Evolutionary conservation across 352 stramenopile genomes (phyloP).

Genomic region (Phytophthora tubulina): DNA sequence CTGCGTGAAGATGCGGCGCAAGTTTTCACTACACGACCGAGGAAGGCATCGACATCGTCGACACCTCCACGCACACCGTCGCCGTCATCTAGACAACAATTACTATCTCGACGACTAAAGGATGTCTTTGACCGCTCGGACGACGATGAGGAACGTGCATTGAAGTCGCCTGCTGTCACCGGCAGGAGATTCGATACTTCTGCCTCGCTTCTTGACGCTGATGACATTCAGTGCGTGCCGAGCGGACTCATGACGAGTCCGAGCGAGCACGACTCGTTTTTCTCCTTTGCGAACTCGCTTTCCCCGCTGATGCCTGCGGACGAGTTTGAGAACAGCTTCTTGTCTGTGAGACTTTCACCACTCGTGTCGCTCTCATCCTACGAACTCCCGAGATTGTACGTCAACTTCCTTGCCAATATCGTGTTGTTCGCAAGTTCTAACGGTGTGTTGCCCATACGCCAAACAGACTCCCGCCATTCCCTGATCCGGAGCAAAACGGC

Average conservation of each 20-base stretch:
- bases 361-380: conserved; percentile 57
- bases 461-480: conserved; percentile 69
- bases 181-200: conserved; percentile 5
- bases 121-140: conserved; percentile 49
- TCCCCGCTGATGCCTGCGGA: conserved; percentile 69
- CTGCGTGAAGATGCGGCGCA: background rate
- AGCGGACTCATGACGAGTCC: conserved; percentile 45
- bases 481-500: conserved; percentile 41
- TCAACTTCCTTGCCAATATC: background rate
- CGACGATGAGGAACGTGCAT: conserved; percentile 18
- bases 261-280: conserved; percentile 81
- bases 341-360: conserved; percentile 71
- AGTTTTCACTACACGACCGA: background rate
- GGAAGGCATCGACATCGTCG: conserved; percentile 15
- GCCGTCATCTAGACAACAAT: conserved; percentile 37
- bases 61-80: conserved; percentile 37
- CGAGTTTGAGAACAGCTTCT: conserved; percentile 71
- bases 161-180: conserved; percentile 18
- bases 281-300: conserved; percentile 82
- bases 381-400: conserved; percentile 79
- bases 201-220: conserved; percentile 20
- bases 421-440: conserved; percentile 14
- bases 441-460: conserved; percentile 2
- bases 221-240: conserved; percentile 55
- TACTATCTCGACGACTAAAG: conserved; percentile 47